Base-by-base conservation (phyloP, 1,284 basidiomycete species). In the Megacollybia platyphylla region DNA sequence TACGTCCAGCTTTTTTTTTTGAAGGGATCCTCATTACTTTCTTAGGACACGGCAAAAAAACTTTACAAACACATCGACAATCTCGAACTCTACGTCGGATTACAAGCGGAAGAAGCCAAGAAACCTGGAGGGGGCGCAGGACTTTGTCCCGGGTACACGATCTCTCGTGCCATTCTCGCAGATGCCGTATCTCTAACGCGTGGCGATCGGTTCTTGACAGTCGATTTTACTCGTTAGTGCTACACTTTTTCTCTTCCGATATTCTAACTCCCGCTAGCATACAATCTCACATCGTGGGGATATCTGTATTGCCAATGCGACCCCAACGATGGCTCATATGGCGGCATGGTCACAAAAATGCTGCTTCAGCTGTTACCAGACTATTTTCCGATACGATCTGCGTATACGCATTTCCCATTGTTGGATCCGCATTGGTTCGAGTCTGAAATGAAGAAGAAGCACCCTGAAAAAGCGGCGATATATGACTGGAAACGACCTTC, bases 71-170 rank as follows among this genome's bases (percentile, higher is more conserved):
- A 87, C 50, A 81, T 88, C 55, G 70, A 87, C 51, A 79, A 84
- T 51, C 66, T 88, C 17, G 85, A 88, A 56, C 70, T 88, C 15
- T 71, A 88, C 53, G 79, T 79, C 20, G 81, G 83, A n/a, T 57
- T 85, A 43, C 80, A 83, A 62, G 82, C 84, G 4, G 86, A 90
- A 56, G 70, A 88, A 56, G 54, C 79, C 7, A 90, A 90, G 54
- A 55, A 60, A 9, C 72, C 77, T 13, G 71, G 74, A 35, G 72
- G 77, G 6, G 86, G 86, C n/a, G 81, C 84, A 6, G 89, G 89
- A 8, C 57, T 88, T 3, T 87, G 85, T 57, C 85, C 87, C n/a
- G 87, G 87, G 17, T 89, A 80, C 63, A 90, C 88, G 6, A 85
- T 90, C 52, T 87, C 85, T 5, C 71, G 89, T 29, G 82, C 85